Percentiles rank a stretch among this genome's conserved stretches.
Evolutionary conservation across 495 filamentous ascomycete species (phyloP).

Genomic region (Hypoxylon intermedium): DNA sequence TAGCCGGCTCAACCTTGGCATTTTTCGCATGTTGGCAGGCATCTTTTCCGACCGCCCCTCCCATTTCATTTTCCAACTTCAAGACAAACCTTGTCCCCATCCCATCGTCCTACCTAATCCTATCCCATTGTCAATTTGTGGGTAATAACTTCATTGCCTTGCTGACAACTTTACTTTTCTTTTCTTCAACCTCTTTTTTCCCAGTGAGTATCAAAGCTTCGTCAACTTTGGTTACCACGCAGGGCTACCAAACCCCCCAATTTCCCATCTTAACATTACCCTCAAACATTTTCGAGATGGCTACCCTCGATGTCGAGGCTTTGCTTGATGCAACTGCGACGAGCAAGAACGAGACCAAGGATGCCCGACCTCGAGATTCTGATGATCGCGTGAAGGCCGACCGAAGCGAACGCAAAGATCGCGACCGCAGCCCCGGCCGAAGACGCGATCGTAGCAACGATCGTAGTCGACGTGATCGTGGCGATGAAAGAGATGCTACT

Average conservation of each 20-base stretch:
- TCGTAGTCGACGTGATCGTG: slow-evolving; percentile 47
- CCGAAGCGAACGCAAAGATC: slow-evolving; percentile 46
- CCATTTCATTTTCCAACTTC: slow-evolving; percentile 8
- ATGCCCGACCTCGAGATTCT: slow-evolving; percentile 43
- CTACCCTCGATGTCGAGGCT: slow-evolving; percentile 90
- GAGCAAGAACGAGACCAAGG: slow-evolving; percentile 58
- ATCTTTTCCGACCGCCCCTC: slow-evolving; percentile 28
- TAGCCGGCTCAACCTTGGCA: neutral
- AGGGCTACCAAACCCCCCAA: slow-evolving; percentile 3
- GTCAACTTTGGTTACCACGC: neutral
- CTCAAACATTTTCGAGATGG: slow-evolving; percentile 64
- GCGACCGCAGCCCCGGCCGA: slow-evolving; percentile 61
- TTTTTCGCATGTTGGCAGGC: slow-evolving; percentile 32
- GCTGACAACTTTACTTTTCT: neutral
- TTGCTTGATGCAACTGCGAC: slow-evolving; percentile 87
- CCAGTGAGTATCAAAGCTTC: neutral
- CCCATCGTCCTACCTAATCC: slow-evolving; percentile 6
- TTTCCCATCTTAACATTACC: slow-evolving; percentile 5
- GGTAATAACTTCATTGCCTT: slow-evolving; percentile 1
- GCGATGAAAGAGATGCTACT: slow-evolving; percentile 64
- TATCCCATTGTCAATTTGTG: slow-evolving; percentile 11
- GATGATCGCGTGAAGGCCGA: slow-evolving; percentile 42
- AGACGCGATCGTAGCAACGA: slow-evolving; percentile 73
- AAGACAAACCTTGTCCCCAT: neutral
- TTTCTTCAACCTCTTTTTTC: neutral